These are phyloP conservation scores for Aegilops speltoides DNA, from an alignment of 176 grass and related monocot species.

Conservation along the genomic window DNA sequence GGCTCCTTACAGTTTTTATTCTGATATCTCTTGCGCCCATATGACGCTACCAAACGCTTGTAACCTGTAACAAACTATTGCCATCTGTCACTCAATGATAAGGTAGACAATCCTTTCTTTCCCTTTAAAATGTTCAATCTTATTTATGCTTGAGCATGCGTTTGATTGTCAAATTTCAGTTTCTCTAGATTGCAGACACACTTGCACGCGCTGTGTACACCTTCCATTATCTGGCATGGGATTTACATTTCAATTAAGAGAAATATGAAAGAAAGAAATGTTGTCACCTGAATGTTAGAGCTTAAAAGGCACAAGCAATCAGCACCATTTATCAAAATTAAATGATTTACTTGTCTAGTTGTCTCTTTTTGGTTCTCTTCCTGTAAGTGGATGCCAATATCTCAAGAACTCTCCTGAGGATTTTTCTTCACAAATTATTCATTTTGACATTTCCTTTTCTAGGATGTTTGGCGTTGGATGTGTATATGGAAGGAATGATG, in stretches of 20 bases:
- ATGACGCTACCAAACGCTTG: no score
- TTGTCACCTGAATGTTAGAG: background rate
- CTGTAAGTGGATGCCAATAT: background rate
- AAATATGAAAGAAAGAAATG: background rate
- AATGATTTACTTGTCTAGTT: background rate
- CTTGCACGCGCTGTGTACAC: background rate
- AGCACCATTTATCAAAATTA: background rate
- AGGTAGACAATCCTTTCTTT: no score
- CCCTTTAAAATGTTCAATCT: background rate
- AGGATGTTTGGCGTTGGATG: conserved; percentile 82
- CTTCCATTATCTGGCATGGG: background rate
- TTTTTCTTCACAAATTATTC: conserved; percentile 16
- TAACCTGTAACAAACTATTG: no score
- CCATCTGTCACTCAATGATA: no score
- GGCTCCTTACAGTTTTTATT: no score
- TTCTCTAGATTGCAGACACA: background rate
- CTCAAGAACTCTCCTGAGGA: background rate
- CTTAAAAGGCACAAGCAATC: background rate
- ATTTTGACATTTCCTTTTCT: conserved; percentile 18
- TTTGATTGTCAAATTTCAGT: background rate
- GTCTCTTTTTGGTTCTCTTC: background rate
- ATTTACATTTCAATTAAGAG: background rate
- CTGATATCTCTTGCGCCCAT: no score
- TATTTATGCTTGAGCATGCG: background rate
- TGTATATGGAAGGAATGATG: conserved; percentile 81